Evolutionary conservation across 371 early-diverging fungal genomes (phyloP).

Genomic region (Mucor sp.): DNA sequence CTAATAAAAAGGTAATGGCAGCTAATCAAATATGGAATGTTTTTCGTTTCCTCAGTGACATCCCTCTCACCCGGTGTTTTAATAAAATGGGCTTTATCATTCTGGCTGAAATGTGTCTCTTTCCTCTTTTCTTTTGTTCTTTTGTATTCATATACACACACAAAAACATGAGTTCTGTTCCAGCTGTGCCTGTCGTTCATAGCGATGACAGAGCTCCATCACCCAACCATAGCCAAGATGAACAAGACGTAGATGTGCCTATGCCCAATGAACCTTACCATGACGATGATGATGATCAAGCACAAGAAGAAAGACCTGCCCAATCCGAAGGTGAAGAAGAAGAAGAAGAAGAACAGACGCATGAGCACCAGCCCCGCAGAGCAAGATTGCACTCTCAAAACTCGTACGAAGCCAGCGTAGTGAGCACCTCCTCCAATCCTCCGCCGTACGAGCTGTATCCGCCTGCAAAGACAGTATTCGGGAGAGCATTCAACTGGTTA

Average conservation of each 20-base stretch:
- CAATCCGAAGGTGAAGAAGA: conserved; percentile 14
- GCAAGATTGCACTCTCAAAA: conserved; percentile 1
- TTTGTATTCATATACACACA: background rate
- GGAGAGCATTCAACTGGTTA: conserved; percentile 48
- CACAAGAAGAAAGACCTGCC: conserved; percentile 15
- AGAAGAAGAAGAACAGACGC: background rate
- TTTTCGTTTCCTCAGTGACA: background rate
- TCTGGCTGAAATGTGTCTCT: background rate
- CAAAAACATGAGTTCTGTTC: background rate
- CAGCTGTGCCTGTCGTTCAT: background rate
- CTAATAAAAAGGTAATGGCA: background rate
- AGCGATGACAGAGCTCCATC: background rate
- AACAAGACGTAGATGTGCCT: conserved; percentile 6
- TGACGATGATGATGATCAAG: conserved; percentile 3
- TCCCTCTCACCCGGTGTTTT: background rate
- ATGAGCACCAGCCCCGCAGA: background rate
- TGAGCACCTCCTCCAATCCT: conserved; percentile 48
- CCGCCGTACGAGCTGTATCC: conserved; percentile 55
- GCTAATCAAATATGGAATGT: background rate
- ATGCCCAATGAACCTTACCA: conserved; percentile 28
- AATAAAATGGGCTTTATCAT: background rate
- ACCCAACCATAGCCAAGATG: background rate
- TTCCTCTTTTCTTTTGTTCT: background rate
- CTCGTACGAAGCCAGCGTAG: conserved; percentile 36
- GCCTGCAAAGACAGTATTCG: conserved; percentile 42